Evolutionary conservation across 352 stramenopile species (phyloP), one percentile per base, ranked within the genome.

Genomic region (Pythium volutum): DNA sequence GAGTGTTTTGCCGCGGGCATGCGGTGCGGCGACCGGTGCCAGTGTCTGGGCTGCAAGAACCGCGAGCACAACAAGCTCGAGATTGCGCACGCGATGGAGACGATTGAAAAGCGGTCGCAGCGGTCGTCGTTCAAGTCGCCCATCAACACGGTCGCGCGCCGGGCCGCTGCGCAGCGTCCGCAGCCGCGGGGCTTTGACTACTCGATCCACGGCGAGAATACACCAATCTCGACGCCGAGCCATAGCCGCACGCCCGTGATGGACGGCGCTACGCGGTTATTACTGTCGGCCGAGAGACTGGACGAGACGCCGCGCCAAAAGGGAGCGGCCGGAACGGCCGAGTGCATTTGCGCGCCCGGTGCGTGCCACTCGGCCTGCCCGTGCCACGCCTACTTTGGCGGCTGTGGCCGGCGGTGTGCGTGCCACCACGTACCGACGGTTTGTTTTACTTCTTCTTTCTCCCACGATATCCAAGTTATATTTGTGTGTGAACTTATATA

Each of bases 11-110:
- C 79, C 12, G 69, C 69, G 14, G 75, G 75, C 41, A 60, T 53
- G 34, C 73, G 78, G 41, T 94, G 82, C 56, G 67, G 69, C 16
- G 74, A 88, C 16, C 75, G 72, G 29, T 94, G 85, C 33, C 77
- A 89, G 67, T 94, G 85, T 59, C n/a, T 84, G 34, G 70, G 71
- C 59, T 94, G 85, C 67, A 88, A 84, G 62, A 94, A 94, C 69
- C 77, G 76, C 43, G 63, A 77, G 66, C 65, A 82, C 53, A 88
- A 88, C 46, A 66, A 73, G 36, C 38, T 70, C 22, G 77, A 89
- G 61, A 81, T 87, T 59, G 76, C 70, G 5, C 73, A 82, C 26
- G 76, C 77, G 27, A 75, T 84, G 31, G 69, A 86, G 29, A 61
- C 58, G 27, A 77, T 87, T 56, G 75, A 87, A 56, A 81, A 80